A percentile compares a stretch with the other conserved stretches of the same genome.
Conservation (phyloP, 2,329 filamentous ascomycete species). For the Polytolypa hystricis region DNA sequence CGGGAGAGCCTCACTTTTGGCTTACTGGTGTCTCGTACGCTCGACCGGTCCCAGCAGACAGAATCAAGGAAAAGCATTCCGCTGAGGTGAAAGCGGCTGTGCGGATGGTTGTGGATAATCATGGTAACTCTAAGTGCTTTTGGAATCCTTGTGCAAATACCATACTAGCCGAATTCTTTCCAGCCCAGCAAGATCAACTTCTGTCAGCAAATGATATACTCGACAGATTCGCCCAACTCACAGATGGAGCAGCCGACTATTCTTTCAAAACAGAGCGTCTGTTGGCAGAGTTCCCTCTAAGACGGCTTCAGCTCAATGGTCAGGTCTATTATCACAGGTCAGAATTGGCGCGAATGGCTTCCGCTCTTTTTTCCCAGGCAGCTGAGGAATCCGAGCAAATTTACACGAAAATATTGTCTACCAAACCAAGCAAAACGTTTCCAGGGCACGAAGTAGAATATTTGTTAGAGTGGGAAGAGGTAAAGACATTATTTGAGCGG, state of each 20-base stretch:
- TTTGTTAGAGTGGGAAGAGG: not conserved
- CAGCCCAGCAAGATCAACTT: not conserved
- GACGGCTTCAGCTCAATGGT: not conserved
- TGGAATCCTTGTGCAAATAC: not conserved
- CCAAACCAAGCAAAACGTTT: not conserved
- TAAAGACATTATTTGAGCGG: not conserved
- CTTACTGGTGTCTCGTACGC: not conserved
- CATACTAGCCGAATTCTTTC: not conserved
- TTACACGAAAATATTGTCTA: conserved; percentile 1
- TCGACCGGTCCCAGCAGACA: not conserved
- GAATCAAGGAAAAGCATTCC: conserved; percentile 3
- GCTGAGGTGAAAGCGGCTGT: not conserved
- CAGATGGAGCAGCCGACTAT: not conserved
- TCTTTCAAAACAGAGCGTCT: not conserved
- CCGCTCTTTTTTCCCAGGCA: not conserved
- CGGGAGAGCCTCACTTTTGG: conserved; percentile 1
- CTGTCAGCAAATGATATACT: not conserved
- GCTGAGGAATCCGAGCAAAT: not conserved
- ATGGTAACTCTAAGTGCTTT: not conserved
- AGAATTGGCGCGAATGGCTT: not conserved
- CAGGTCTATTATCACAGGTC: not conserved
- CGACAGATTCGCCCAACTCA: not conserved
- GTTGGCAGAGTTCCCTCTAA: not conserved
- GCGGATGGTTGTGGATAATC: not conserved
- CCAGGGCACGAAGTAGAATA: not conserved